These are phyloP conservation scores for Neoboletus subvelutipes DNA, from an alignment of 768 basidiomycete species.

Conservation along the genomic window DNA sequence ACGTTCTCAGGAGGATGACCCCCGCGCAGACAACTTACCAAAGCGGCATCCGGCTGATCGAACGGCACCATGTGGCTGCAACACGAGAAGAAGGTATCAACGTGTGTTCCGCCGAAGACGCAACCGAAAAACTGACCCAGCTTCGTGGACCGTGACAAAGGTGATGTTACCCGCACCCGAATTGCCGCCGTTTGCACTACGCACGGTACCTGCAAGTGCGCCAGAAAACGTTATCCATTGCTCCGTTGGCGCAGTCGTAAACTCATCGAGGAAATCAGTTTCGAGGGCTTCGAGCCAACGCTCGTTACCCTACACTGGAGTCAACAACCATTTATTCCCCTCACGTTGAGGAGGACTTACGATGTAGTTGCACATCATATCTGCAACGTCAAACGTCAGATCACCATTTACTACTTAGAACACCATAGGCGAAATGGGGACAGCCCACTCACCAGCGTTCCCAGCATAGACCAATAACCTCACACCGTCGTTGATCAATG, in stretches of 20 bases:
- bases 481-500: slow-evolving; percentile 79
- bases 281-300: slow-evolving; percentile 69
- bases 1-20: background rate
- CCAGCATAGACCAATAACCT: slow-evolving; percentile 89
- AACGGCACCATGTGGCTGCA: slow-evolving; percentile 84
- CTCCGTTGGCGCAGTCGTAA: slow-evolving; percentile 44
- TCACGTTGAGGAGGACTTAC: slow-evolving; percentile 34
- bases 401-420: background rate
- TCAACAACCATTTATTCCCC: background rate
- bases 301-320: slow-evolving; percentile 59
- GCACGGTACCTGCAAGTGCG: slow-evolving; percentile 63
- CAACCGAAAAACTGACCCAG: slow-evolving; percentile 56
- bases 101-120: background rate
- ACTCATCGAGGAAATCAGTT: slow-evolving; percentile 61
- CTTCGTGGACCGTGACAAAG: slow-evolving; percentile 73
- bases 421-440: background rate
- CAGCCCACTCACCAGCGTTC: slow-evolving; percentile 57
- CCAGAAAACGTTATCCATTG: slow-evolving; percentile 62
- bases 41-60: slow-evolving; percentile 85
- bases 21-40: slow-evolving; percentile 45
- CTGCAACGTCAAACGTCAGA: slow-evolving; percentile 35
- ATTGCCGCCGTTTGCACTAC: slow-evolving; percentile 63
- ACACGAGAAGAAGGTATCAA: slow-evolving; percentile 12
- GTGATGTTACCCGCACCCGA: slow-evolving; percentile 81
- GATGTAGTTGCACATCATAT: slow-evolving; percentile 88